Evolutionary conservation across 306 rosid species (phyloP).

Genomic region (Quercus agrifolia): DNA sequence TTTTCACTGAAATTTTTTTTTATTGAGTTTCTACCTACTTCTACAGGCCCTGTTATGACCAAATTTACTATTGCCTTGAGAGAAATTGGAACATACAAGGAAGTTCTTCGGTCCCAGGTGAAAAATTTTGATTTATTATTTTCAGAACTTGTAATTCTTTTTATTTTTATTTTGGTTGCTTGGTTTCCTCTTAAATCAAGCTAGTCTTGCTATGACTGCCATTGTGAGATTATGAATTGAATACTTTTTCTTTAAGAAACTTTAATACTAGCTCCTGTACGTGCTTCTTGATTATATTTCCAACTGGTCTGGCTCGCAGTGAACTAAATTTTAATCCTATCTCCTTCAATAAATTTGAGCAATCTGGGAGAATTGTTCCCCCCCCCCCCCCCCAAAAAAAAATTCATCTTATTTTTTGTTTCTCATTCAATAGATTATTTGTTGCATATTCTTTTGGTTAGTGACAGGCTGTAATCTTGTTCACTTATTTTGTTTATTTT

Average conservation of each 20-base stretch:
- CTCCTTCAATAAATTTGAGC: not conserved
- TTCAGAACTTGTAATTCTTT: not conserved
- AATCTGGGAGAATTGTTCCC: not conserved
- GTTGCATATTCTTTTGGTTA: not conserved
- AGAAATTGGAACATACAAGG: conserved; percentile 99
- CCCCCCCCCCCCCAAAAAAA: not conserved
- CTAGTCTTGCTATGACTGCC: not conserved
- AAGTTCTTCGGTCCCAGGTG: conserved; percentile 99
- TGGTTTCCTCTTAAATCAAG: not conserved
- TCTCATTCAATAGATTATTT: not conserved
- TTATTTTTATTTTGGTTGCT: not conserved
- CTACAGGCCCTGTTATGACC: conserved; percentile 96
- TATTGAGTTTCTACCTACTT: conserved; percentile 22
- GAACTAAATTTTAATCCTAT: not conserved
- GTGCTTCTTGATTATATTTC: not conserved
- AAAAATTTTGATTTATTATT: not conserved
- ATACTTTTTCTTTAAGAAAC: not conserved
- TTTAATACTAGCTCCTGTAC: not conserved
- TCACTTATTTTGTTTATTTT: conserved; percentile 28
- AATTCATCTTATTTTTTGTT: conserved; percentile 7
- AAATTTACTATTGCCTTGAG: conserved; percentile 95
- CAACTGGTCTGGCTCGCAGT: not conserved
- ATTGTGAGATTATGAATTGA: not conserved
- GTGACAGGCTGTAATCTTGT: conserved; percentile 11
- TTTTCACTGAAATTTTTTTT: conserved; percentile 14